These are phyloP conservation scores for Suillus brevipes DNA, from an alignment of 768 basidiomycete genomes.

Conservation along the genomic window DNA sequence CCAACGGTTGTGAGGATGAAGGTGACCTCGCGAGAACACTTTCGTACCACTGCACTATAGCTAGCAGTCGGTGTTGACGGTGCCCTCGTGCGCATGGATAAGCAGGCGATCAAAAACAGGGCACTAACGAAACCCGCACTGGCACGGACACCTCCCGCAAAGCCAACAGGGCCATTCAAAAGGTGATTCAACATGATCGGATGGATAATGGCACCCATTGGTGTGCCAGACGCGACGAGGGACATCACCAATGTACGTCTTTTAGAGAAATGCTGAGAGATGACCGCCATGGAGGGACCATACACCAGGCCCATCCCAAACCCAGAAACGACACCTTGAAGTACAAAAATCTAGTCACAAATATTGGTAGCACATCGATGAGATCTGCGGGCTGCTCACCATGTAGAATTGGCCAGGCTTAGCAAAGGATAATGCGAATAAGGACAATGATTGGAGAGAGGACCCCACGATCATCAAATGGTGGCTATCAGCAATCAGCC, in stretches of 20 bases:
- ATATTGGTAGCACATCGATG: not conserved
- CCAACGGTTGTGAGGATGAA: slow-evolving; percentile 28
- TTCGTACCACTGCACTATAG: slow-evolving; percentile 22
- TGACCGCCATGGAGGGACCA: slow-evolving; percentile 42
- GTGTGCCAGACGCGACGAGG: slow-evolving; percentile 45
- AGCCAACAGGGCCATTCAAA: slow-evolving; percentile 44
- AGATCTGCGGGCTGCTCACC: slow-evolving; percentile 12
- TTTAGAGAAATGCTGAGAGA: slow-evolving; percentile 46
- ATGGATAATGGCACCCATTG: slow-evolving; percentile 55
- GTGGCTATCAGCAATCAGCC: slow-evolving; percentile 12
- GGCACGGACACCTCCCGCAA: slow-evolving; percentile 39
- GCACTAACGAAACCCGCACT: slow-evolving; percentile 40
- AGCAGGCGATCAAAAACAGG: slow-evolving; percentile 39
- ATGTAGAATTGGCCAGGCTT: slow-evolving; percentile 27
- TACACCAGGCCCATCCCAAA: slow-evolving; percentile 45
- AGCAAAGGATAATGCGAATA: slow-evolving; percentile 29
- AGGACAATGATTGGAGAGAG: slow-evolving; percentile 16
- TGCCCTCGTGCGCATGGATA: slow-evolving; percentile 39
- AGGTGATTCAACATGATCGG: slow-evolving; percentile 61
- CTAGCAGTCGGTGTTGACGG: slow-evolving; percentile 17
- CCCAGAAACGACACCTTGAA: slow-evolving; percentile 44
- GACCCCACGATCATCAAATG: slow-evolving; percentile 16
- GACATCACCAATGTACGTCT: slow-evolving; percentile 45
- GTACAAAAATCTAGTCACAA: slow-evolving; percentile 38
- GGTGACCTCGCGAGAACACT: slow-evolving; percentile 24